Base-by-base conservation (phyloP, 1,284 basidiomycete genomes). In the Ustilago hordei region DNA sequence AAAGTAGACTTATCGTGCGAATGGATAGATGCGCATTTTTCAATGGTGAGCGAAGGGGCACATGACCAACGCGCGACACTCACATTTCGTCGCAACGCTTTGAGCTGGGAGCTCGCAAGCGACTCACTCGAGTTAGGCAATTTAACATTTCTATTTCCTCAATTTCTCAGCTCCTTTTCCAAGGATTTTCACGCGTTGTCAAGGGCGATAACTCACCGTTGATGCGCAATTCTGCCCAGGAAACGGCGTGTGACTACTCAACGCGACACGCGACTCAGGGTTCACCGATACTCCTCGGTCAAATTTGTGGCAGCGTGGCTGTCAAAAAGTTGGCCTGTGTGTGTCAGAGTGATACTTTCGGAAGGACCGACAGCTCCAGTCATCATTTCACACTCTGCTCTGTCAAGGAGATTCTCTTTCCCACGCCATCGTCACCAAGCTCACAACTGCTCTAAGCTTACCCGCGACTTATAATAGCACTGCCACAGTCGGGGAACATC, bases 191-290 rank as follows among this genome's bases (percentile, higher is more conserved):
- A 23, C 23, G 23, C 23, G 23, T 23, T 23, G 23, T 23, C 23
- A 23, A 23, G 23, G 23, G 23, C 23, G 23, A 23, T 23, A 23
- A 23, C 23, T 23, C 23, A 23, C 23, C 23, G 23, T 23, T 2
- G 23, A 23, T 23, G 47, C 47, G 47, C 47, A 31, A 11, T 50
- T 31, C 43, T 45, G 43, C 43, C 55, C 28, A 2, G 38, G 9
- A n/a, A 8, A 17, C 17, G 38, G 13, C 23, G 45, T 17, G 8
- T n/a, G 17, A 9, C 64, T 43, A 52, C 39, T 61, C 57, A 60
- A 71, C 69, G 69, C 69, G 69, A 70, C 59, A 65, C 69, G 69
- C 69, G 63, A 65, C 69, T 64, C 35, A 62, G 60, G 60, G 34
- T 34, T 19, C 43, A 19, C n/a, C 2, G n/a, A 11, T 19, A 45